Evolutionary conservation across 805 yeast species (phyloP), one percentile per base, ranked within the genome.

Genomic region (Myxozyma monticola): DNA sequence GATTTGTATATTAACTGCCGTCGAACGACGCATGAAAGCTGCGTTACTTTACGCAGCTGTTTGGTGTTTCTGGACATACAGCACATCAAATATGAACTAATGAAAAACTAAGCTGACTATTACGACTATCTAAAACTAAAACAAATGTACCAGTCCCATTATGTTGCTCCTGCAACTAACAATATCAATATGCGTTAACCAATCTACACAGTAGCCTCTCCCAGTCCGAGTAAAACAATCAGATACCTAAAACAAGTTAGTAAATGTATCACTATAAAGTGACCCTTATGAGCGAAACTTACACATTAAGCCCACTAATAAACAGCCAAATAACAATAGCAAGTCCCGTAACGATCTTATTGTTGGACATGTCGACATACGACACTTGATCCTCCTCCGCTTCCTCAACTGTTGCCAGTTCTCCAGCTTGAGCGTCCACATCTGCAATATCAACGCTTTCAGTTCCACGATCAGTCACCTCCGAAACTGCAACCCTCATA

Each of bases 241-340:
- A 78, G 72, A 56, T 53, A 51, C 9, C 55, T 50, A 29, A 22
- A 14, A 24, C 4, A 30, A 4, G 18, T 37, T 38, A 45, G 37
- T 24, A 21, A 4, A 7, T 2, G n/a, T 17, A 20, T 15, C n/a
- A 17, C 14, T 17, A 18, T 3, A 30, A 22, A 10, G 15, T 20
- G n/a, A 24, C 14, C n/a, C 9, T 17, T n/a, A 26, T 14, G 14
- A 37, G 14, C 4, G 15, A n/a, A 18, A 50, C 55, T 20, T 86
- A 89, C 15, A 84, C 74, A 64, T 89, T 90, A 63, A 88, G 72
- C 14, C 78, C 75, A 0, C 84, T 68, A 35, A 90, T 79, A 54
- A 85, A 82, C 1, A 83, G 58, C 95, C 96, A 89, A 3, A 89
- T 74, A 2, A 73, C 25, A 2, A 75, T 61, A 0, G 83, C 86